Conservation (phyloP, 2,329 filamentous ascomycete genomes). For the Colletotrichum falcatum region DNA sequence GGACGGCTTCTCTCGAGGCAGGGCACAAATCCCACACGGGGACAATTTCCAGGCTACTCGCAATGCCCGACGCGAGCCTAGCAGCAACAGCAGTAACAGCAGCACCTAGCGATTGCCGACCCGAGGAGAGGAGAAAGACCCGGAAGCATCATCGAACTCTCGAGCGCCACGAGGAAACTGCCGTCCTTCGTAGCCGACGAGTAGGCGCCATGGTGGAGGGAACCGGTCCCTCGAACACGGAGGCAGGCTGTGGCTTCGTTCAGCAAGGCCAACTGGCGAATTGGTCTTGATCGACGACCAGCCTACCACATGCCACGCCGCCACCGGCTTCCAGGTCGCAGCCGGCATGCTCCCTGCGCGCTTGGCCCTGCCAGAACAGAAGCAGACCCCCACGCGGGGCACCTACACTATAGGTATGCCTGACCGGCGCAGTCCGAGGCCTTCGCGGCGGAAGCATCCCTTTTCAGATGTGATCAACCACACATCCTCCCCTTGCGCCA, state of each 20-base stretch:
- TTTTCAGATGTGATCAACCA: slow-evolving; percentile 39
- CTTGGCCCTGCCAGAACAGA: slow-evolving; percentile 24
- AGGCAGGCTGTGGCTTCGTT: slow-evolving; percentile 36
- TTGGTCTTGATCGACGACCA: slow-evolving; percentile 29
- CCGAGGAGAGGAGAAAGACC: not conserved
- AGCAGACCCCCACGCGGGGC: slow-evolving; percentile 40
- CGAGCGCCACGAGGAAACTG: slow-evolving; percentile 23
- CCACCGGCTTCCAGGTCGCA: slow-evolving; percentile 23
- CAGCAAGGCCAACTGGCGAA: slow-evolving; percentile 22
- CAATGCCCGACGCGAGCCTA: not conserved
- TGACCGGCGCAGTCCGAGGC: slow-evolving; percentile 19
- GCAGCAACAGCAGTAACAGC: not conserved
- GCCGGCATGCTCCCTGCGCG: slow-evolving; percentile 32
- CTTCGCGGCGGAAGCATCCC: slow-evolving; percentile 33
- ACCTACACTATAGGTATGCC: slow-evolving; percentile 33
- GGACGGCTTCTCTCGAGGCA: not conserved
- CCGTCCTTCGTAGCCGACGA: slow-evolving; percentile 11
- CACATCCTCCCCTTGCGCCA: slow-evolving; percentile 9
- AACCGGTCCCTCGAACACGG: not conserved
- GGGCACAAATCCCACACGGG: not conserved
- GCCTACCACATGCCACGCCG: slow-evolving; percentile 26
- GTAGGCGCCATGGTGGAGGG: slow-evolving; percentile 27
- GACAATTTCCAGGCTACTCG: not conserved
- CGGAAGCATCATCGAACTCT: not conserved
- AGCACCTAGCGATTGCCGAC: not conserved